Percentiles rank a stretch among this genome's conserved stretches.
These are phyloP conservation scores for Bipolaris oryzae DNA, from an alignment of 2,329 filamentous ascomycete species.

Conservation along the genomic window DNA sequence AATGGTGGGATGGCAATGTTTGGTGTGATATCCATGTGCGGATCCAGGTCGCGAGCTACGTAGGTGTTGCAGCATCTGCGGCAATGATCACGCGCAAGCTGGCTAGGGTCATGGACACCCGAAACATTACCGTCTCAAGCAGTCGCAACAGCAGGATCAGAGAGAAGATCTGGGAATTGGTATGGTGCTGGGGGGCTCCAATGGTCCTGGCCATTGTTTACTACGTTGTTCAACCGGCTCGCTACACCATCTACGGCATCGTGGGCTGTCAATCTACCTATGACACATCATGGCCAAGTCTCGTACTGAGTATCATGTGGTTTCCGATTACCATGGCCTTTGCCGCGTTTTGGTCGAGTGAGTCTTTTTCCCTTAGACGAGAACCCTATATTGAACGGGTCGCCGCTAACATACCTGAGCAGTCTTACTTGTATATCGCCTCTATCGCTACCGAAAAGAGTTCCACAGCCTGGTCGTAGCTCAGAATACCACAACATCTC, in stretches of 20 bases:
- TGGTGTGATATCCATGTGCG: constrained; percentile 71
- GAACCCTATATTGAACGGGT: neutral
- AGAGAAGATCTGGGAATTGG: constrained; percentile 57
- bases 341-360: constrained; percentile 64
- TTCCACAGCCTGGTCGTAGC: constrained; percentile 63
- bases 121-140: constrained; percentile 60
- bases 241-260: constrained; percentile 65
- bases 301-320: constrained; percentile 63
- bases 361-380: constrained; percentile 29
- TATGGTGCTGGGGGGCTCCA: constrained; percentile 63
- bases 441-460: constrained; percentile 64
- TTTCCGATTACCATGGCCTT: constrained; percentile 60
- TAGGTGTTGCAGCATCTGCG: constrained; percentile 60
- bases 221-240: constrained; percentile 63
- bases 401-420: neutral
- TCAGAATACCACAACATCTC: constrained; percentile 61
- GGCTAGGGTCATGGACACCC: constrained; percentile 65
- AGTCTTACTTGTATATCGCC: constrained; percentile 66
- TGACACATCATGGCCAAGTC: constrained; percentile 63
- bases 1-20: constrained; percentile 64
- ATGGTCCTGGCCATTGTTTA: constrained; percentile 62
- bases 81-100: constrained; percentile 66
- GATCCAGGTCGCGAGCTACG: constrained; percentile 59
- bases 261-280: constrained; percentile 63
- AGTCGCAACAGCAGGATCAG: constrained; percentile 56